Evolutionary conservation across 2,329 filamentous ascomycete species (phyloP), one percentile per base, ranked within the genome.

Genomic region (Elsinoe batatas): DNA sequence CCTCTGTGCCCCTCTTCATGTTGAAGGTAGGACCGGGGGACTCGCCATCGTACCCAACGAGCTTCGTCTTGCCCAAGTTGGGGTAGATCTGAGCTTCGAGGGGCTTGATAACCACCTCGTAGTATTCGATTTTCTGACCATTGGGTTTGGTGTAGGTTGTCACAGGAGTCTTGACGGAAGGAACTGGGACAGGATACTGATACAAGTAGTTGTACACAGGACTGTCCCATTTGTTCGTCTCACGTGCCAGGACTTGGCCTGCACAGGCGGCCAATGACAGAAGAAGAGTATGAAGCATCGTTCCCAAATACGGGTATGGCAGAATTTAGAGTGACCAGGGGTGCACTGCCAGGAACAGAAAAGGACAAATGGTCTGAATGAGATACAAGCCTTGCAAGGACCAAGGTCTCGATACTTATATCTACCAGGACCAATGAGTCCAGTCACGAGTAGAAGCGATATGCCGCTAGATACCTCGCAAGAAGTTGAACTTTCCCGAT

Each of bases 21-120:
- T 73, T 63, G 57, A 80, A 74, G 2, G 73, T 79, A 7, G 78
- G 78, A 0, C 78, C 78, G 2, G 77, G 77, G 2, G 71, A 68
- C 5, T 75, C 71, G 8, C 77, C 78, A 67, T 80, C 74, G 57
- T 80, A 80, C 11, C 78, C 77, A 15, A 70, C 64, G 22, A 73
- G 58, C 8, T 64, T 59, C 1, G 72, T 68, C 11, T 61, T 60
- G 6, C 72, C 64, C 42, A 59, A 22, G 47, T 68, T 62, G 1
- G 71, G 71, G 59, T 73, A 75, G n/a, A 72, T 64, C 53, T 71
- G 68, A 44, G 69, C 60, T 15, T 69, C 62, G 56, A 75, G 71
- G 2, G 64, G 54, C 54, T 69, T 65, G 50, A 77, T 69, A 5
- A 71, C 69, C 22, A 75, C 62, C 58, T 76, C 71, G 60, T 75